phyloP scores from a whole-genome alignment of 2,329 filamentous ascomycete species.

The Pseudocercospora ulei region DNA sequence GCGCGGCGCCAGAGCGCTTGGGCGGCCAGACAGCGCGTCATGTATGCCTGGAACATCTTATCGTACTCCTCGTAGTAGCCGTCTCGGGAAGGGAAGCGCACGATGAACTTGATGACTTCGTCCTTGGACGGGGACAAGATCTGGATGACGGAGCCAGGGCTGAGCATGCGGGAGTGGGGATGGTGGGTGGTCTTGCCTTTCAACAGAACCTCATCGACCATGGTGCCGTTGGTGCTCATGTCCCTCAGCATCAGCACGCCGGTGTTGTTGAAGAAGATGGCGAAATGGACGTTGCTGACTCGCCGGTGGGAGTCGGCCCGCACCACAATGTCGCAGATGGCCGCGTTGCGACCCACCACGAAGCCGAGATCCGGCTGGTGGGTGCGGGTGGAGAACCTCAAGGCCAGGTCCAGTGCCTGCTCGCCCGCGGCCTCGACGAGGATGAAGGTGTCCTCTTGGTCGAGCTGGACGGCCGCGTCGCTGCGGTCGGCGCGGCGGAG shows the following conservation, averaged over 20 bases:
- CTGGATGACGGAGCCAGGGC: slow-evolving; percentile 61
- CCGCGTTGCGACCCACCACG: slow-evolving; percentile 68
- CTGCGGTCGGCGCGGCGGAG: slow-evolving; percentile 31
- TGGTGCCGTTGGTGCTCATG: slow-evolving; percentile 87
- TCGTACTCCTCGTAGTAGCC: slow-evolving; percentile 58
- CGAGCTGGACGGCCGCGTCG: slow-evolving; percentile 25
- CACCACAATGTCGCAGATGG: slow-evolving; percentile 62
- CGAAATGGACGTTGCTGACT: slow-evolving; percentile 88
- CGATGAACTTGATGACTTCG: slow-evolving; percentile 68
- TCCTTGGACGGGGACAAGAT: slow-evolving; percentile 48
- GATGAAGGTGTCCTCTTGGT: slow-evolving; percentile 30
- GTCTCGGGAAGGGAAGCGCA: slow-evolving; percentile 66
- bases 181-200: slow-evolving; percentile 41
- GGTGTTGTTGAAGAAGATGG: slow-evolving; percentile 79
- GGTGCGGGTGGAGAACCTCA: slow-evolving; percentile 65
- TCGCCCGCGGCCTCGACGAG: slow-evolving; percentile 34
- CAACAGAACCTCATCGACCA: slow-evolving; percentile 66
- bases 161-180: slow-evolving; percentile 54
- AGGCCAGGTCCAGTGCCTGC: slow-evolving; percentile 54
- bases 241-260: slow-evolving; percentile 88
- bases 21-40: slow-evolving; percentile 37
- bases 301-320: slow-evolving; percentile 57
- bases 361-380: slow-evolving; percentile 65
- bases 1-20: slow-evolving; percentile 10
- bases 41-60: slow-evolving; percentile 59